phyloP scores from a whole-genome alignment of 2,329 filamentous ascomycete species.

The Trichoderma polysporum region DNA sequence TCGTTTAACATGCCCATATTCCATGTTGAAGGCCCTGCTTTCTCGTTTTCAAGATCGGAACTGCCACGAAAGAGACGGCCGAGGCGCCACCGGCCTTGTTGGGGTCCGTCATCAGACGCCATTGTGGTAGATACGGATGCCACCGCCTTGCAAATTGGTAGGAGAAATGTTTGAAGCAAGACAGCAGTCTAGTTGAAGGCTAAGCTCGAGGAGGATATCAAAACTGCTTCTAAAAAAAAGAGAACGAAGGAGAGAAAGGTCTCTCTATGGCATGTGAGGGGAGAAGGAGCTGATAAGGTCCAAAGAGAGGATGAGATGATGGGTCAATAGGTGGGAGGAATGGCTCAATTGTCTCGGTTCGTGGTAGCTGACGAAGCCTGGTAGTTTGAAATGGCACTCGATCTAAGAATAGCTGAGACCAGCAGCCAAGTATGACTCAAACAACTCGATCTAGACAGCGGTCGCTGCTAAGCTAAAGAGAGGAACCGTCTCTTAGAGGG shows the following conservation, averaged over 20 bases:
- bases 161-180: neutral
- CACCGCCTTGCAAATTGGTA: neutral
- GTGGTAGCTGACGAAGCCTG: too few relatives aligned
- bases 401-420: neutral
- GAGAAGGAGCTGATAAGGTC: neutral
- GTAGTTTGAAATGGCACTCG: too few relatives aligned
- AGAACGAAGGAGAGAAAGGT: neutral
- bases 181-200: neutral
- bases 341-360: neutral
- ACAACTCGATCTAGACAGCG: neutral
- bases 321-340: neutral
- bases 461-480: too few relatives aligned
- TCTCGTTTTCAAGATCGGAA: neutral
- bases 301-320: too few relatives aligned
- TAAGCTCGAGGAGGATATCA: neutral
- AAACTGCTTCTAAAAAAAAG: neutral
- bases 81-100: slow-evolving; percentile 4
- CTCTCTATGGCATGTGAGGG: neutral
- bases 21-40: slow-evolving; percentile 44
- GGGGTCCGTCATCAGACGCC: neutral
- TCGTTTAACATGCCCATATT: slow-evolving; percentile 83
- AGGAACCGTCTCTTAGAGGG: too few relatives aligned
- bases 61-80: slow-evolving; percentile 8
- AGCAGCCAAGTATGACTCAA: neutral
- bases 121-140: neutral